Conservation (phyloP, 352 stramenopile genomes). For the Phytophthora sojae region DNA sequence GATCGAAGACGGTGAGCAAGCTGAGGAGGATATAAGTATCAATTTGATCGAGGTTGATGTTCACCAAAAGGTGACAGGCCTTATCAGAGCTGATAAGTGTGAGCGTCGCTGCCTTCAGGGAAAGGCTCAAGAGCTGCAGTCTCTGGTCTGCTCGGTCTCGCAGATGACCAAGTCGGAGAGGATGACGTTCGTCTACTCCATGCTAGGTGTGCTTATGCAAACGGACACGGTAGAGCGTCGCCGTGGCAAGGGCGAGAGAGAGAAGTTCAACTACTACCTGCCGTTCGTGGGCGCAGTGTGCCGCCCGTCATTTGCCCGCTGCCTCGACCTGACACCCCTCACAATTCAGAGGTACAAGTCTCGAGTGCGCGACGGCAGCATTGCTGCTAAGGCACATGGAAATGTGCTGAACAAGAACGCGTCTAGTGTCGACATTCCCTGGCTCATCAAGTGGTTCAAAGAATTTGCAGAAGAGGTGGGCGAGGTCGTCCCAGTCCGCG, state of each 20-base stretch:
- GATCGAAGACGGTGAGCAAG: neutral
- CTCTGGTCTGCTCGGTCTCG: neutral
- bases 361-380: neutral
- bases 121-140: neutral
- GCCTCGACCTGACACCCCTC: neutral
- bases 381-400: neutral
- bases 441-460: neutral
- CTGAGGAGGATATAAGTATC: conserved; percentile 7
- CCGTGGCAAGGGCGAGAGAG: neutral
- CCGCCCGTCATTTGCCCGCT: neutral
- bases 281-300: neutral
- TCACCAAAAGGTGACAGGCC: neutral
- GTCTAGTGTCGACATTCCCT: neutral
- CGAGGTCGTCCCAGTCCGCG: neutral
- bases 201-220: conserved; percentile 14
- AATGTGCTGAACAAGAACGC: neutral
- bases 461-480: neutral
- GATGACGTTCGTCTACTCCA: neutral
- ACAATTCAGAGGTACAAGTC: neutral
- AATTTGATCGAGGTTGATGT: conserved; percentile 8
- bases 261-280: neutral
- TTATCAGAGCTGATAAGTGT: neutral
- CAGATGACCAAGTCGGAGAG: neutral
- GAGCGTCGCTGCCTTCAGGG: conserved; percentile 5
- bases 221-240: neutral